Base-by-base conservation (phyloP, 345 rosid genomes). In the Lepidium didymum region DNA sequence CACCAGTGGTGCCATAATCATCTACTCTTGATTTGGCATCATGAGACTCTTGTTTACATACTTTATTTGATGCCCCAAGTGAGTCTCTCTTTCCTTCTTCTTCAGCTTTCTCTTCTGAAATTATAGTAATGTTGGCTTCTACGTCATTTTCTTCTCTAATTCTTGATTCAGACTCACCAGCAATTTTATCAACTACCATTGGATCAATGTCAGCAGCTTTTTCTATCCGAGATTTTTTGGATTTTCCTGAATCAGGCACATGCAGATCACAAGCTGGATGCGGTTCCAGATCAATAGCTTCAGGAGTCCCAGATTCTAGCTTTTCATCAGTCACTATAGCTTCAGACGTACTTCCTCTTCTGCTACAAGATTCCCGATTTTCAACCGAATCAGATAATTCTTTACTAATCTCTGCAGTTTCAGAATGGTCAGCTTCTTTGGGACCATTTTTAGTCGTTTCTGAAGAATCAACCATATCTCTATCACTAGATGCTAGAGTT, bases 161-260 rank as follows among this genome's bases (percentile, higher is more conserved):
- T 56, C 49, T 49, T 7, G 56, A 38, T 63, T 49, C 67, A 33
- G 18, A 40, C 15, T 49, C 66, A 1, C 38, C 70, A 33, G 49
- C 75, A 61, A 29, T 45, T 27, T 53, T 64, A 44, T 74, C 74
- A 68, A 50, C 42, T 11, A 46, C 56, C 66, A 73, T 23, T 50
- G 47, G 7, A 21, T 41, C 64, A 65, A 16, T 38, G 43, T 41
- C 46, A 11, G 25, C 57, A 0, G 29, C 54, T 9, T 41, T 50
- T 8, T 68, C 69, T n/a, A 52, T 67, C 49, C 42, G 4, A 44
- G 57, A 16, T 59, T 67, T 68, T 44, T 12, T 3, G 36, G 43
- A 14, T 8, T 35, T 52, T 43, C 56, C 77, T 38, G 59, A 75
- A 38, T 55, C 74, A 44, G 50, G 18, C 33, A 14, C 62, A 75